Percentiles rank a stretch among this genome's conserved stretches.
Conservation (phyloP, 768 basidiomycete species). For the Rossbeevera mucosa region DNA sequence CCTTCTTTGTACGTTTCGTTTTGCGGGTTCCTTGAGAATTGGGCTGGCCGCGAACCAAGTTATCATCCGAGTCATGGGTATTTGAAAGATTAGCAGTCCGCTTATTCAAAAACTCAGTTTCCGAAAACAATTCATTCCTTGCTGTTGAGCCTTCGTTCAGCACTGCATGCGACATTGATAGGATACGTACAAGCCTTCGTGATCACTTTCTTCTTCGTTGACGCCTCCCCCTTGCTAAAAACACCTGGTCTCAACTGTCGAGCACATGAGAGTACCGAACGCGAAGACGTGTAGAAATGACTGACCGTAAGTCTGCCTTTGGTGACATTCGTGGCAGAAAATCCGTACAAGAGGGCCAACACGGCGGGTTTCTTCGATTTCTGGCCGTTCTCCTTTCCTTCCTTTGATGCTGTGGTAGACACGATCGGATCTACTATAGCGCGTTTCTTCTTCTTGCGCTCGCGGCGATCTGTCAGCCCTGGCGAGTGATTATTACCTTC, state of each 20-base stretch:
- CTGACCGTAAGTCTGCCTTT: slow-evolving; percentile 35
- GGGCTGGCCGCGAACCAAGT: slow-evolving; percentile 16
- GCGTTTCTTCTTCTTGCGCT: slow-evolving; percentile 56
- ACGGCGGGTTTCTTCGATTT: slow-evolving; percentile 26
- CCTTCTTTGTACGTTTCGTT: slow-evolving; percentile 2
- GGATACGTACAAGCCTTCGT: slow-evolving; percentile 13
- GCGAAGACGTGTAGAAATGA: background rate
- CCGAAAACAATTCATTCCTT: slow-evolving; percentile 39
- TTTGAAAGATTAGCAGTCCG: slow-evolving; percentile 7
- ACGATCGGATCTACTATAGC: slow-evolving; percentile 42
- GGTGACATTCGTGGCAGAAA: slow-evolving; percentile 35
- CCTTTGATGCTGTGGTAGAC: slow-evolving; percentile 5
- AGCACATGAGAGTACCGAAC: slow-evolving; percentile 1
- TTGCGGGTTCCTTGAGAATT: slow-evolving; percentile 4
- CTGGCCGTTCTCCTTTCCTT: slow-evolving; percentile 10
- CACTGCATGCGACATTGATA: background rate
- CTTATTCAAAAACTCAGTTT: slow-evolving; percentile 41
- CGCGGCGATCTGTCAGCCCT: slow-evolving; percentile 66
- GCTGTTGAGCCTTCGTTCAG: slow-evolving; percentile 10
- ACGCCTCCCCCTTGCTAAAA: slow-evolving; percentile 36
- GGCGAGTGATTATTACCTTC: background rate
- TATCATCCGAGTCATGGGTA: slow-evolving; percentile 1
- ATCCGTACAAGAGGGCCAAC: slow-evolving; percentile 35
- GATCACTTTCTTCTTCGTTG: slow-evolving; percentile 21
- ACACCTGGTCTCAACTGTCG: slow-evolving; percentile 33